Percentiles rank a stretch among this genome's conserved stretches.
Evolutionary conservation across 257 asterid genomes (phyloP).

Genomic region (Fraxinus anomala): DNA sequence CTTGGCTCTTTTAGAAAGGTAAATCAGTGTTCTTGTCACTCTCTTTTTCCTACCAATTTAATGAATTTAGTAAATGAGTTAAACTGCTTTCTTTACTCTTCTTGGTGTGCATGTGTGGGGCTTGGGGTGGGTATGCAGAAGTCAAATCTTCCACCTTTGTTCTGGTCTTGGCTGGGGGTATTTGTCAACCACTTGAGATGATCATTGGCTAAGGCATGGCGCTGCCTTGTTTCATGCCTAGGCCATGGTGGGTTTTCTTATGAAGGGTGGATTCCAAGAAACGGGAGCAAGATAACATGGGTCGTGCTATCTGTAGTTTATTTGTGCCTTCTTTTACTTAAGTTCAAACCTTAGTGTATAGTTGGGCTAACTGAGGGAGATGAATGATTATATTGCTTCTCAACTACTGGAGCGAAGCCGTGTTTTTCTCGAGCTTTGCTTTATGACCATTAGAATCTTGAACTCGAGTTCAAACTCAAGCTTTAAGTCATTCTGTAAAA

Average conservation of each 20-base stretch:
- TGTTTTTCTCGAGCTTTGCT: neutral
- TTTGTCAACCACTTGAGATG: too few species aligned
- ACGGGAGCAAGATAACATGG: too few species aligned
- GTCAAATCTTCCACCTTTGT: too few species aligned
- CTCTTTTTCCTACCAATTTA: constrained; percentile 1
- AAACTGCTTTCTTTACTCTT: constrained; percentile 9
- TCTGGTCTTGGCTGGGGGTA: too few species aligned
- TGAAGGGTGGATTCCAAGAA: too few species aligned
- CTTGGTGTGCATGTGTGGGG: neutral
- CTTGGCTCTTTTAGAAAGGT: constrained; percentile 85
- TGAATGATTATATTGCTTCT: neutral
- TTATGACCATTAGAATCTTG: neutral
- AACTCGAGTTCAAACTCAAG: neutral
- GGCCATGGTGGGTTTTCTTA: too few species aligned
- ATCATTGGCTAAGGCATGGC: too few species aligned
- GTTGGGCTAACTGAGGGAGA: neutral
- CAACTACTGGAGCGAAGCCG: neutral
- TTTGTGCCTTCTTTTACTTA: neutral
- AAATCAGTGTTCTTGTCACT: constrained; percentile 24
- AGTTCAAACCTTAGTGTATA: neutral
- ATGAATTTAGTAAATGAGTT: neutral
- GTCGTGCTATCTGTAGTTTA: neutral
- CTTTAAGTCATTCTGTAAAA: neutral
- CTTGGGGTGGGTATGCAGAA: too few species aligned
- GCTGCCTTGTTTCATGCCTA: too few species aligned